Evolutionary conservation across 441 rosid genomes (phyloP), one percentile per base, ranked within the genome.

Genomic region (Jatropha multifida): DNA sequence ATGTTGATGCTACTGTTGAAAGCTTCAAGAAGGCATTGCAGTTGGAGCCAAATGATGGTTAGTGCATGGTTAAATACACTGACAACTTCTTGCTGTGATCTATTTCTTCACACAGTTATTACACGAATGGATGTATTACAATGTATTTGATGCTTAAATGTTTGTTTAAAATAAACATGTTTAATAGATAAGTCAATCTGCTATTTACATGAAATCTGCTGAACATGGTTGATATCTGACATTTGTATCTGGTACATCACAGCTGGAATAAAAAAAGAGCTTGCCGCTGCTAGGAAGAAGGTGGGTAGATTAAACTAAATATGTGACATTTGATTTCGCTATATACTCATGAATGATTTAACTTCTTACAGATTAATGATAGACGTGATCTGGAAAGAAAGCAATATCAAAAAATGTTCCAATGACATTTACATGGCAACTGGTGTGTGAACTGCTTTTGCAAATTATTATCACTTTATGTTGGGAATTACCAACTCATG

Each of bases 1-100:
- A 93, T 20, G 78, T 95, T 8, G 98, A 95, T 82, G 92, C 93
- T 80, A 96, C 99, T 32, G 97, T 82, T 64, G 99, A 93, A 81
- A 95, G 98, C 88, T 89, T 95, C 74, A 84, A 84, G 78, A 93
- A 90, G 88, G 99, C 98, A 59, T 82, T 92, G 81, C 87, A 80
- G 44, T 81, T 95, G 84, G 99, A 95, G 84, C 99, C 99, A 69
- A 90, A 90, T 51, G 99, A 95, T 64, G 90, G 97, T 95, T 64
- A 80, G 88, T 71, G 54, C 49, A 40, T 68, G 69, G 32, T 76
- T 76, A 66, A 20, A 65, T 15, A 41, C 42, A 14, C 41, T 62
- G n/a, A 59, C 65, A 44, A 18, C 6, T 54, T 54, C 14, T 54
- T 15, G 20, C 8, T 44, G 48, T 4, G 48, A 6, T 44, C 10